These are phyloP conservation scores for Cordyceps cicadae DNA, from an alignment of 2,329 filamentous ascomycete genomes.

Conservation along the genomic window DNA sequence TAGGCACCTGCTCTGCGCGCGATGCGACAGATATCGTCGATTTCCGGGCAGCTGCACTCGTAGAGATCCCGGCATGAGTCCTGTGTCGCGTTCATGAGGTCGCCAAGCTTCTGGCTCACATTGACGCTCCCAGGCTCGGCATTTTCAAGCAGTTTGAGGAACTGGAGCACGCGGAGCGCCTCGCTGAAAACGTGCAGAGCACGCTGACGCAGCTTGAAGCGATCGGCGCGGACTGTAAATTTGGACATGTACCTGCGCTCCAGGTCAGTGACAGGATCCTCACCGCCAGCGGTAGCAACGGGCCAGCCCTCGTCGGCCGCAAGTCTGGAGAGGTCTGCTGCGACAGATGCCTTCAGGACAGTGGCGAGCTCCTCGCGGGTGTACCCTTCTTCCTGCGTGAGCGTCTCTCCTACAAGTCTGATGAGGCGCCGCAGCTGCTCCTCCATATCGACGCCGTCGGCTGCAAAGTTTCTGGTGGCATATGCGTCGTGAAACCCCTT, in stretches of 20 bases:
- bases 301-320: background rate
- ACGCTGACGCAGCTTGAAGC: conserved; percentile 80
- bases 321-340: conserved; percentile 56
- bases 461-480: conserved; percentile 30
- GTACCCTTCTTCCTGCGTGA: conserved; percentile 76
- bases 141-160: conserved; percentile 67
- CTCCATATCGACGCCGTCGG: conserved; percentile 33
- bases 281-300: background rate
- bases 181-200: conserved; percentile 88
- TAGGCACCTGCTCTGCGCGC: conserved; percentile 71
- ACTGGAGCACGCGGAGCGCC: conserved; percentile 75
- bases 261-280: conserved; percentile 30
- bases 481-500: conserved; percentile 81
- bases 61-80: conserved; percentile 78
- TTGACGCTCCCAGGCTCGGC: conserved; percentile 32
- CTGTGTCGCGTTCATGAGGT: conserved; percentile 83
- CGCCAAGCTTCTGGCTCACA: conserved; percentile 65
- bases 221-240: conserved; percentile 81
- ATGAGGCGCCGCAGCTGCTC: conserved; percentile 69
- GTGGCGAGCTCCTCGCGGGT: conserved; percentile 75
- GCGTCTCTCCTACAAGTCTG: conserved; percentile 57
- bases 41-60: conserved; percentile 84
- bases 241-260: conserved; percentile 73
- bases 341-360: conserved; percentile 55
- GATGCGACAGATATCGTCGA: conserved; percentile 81